Conservation (phyloP, 2,329 filamentous ascomycete genomes). For the Colletotrichum liriopes region DNA sequence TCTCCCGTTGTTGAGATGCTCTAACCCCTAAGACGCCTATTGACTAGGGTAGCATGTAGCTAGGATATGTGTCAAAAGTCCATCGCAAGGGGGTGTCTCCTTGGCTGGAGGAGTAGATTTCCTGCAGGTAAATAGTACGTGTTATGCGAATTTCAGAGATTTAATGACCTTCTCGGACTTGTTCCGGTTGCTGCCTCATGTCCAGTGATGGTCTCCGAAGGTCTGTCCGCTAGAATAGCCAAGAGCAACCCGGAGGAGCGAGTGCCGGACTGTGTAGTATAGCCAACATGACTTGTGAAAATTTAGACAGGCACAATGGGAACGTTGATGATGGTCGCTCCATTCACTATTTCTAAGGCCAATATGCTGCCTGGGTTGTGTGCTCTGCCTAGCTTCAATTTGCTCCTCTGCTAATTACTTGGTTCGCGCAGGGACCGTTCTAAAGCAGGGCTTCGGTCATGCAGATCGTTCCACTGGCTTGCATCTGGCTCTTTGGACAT, state of each 20-base stretch:
- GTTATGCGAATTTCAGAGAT: too few species aligned
- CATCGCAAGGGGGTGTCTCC: not conserved
- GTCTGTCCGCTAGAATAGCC: too few species aligned
- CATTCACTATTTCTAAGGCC: not conserved
- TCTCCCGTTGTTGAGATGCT: constrained; percentile 11
- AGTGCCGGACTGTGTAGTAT: not conserved
- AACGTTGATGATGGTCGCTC: not conserved
- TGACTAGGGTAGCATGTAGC: not conserved
- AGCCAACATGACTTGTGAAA: not conserved
- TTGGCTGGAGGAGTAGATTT: not conserved
- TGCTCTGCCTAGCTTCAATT: not conserved
- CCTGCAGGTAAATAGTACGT: too few species aligned
- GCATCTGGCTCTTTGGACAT: not conserved
- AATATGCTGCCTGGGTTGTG: not conserved
- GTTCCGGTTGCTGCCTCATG: not conserved
- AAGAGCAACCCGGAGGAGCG: not conserved
- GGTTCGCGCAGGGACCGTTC: not conserved
- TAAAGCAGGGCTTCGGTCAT: not conserved
- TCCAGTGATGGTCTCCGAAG: not conserved
- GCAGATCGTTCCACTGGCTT: not conserved
- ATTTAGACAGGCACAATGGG: not conserved
- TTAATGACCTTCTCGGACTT: not conserved
- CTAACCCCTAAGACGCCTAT: not conserved
- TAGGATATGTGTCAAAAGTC: not conserved
- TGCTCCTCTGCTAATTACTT: too few species aligned